Base-by-base conservation (phyloP, 2,329 filamentous ascomycete species). In the Metarhizium robertsii region DNA sequence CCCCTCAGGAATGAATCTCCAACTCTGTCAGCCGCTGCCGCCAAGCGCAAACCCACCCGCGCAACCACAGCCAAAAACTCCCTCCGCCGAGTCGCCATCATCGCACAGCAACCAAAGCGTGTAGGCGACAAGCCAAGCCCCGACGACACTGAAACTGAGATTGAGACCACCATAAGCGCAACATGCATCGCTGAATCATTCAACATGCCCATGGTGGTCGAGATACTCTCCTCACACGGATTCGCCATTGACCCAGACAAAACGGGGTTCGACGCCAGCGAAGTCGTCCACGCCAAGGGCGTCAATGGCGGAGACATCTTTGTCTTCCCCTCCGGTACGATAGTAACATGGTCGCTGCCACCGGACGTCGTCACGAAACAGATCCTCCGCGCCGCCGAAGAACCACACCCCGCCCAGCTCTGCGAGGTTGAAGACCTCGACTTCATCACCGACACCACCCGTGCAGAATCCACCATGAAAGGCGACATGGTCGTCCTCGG, bases 401-500 rank as follows among this genome's bases (percentile, higher is more conserved):
- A 85, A 53, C 82, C 88, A 2, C 88, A 95, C 67, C 72, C 86
- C 3, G 71, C 85, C 7, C 64, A 84, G 52, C 77, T 83, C 25
- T 77, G 91, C 57, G 94, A 97, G 69, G 86, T 88, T 3, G 94
- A 97, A 71, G 88, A 96, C 68, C 79, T 99, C 18, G 91, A 96
- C 58, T 97, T 92, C 66, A 73, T 87, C 2, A 85, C 89, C 62
- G 92, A 97, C 67, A 74, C 82, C 0, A 77, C 77, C 7, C 81
- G 85, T 56, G 87, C 94, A 50, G 82, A 81, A 53, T 94, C 89
- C 69, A 80, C 79, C 54, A 87, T 99, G 61, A 85, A 87, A 59
- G 92, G 91, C 40, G 92, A 96, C 68, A 85, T 92, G 8, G 94
- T 99, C 48, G 83, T 95, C 4, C 75, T 99, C 6, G 94, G 94